Percentiles rank a stretch among this genome's conserved stretches.
Conservation (phyloP, 1,284 basidiomycete genomes). For the Ceratorhiza oryzae-sativae region DNA sequence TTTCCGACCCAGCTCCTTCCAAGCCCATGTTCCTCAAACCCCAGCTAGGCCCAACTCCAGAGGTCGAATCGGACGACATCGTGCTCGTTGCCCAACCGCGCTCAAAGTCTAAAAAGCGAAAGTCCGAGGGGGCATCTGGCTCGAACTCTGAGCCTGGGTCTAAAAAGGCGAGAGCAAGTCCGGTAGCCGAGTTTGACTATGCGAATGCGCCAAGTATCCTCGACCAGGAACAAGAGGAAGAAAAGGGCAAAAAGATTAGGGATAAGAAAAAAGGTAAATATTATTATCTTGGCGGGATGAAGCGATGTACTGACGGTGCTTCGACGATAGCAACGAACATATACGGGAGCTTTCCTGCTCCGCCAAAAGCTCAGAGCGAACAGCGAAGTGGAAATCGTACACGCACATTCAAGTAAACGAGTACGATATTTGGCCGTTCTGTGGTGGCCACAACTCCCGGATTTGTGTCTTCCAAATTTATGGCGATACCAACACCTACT, state of each 20-base stretch:
- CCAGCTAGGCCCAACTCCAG: constrained; percentile 30
- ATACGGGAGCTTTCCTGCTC: constrained; percentile 69
- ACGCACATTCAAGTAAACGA: constrained; percentile 64
- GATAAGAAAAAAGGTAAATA: constrained; percentile 61
- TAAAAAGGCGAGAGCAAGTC: constrained; percentile 37
- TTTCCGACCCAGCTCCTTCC: not conserved
- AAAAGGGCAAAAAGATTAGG: constrained; percentile 54
- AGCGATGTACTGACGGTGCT: constrained; percentile 34
- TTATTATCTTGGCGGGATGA: constrained; percentile 26
- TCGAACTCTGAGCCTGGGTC: constrained; percentile 43
- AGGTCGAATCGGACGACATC: constrained; percentile 42
- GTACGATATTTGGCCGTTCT: no score
- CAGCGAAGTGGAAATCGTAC: constrained; percentile 74
- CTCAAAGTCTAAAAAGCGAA: constrained; percentile 41
- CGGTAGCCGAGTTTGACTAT: constrained; percentile 70
- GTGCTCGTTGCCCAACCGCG: constrained; percentile 16
- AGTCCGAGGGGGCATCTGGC: not conserved
- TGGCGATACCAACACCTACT: no score
- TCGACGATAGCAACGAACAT: constrained; percentile 51
- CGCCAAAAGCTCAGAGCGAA: constrained; percentile 71
- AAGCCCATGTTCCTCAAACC: constrained; percentile 19
- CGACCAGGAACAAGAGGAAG: constrained; percentile 61
- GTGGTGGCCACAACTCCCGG: no score
- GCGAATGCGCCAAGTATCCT: constrained; percentile 75
- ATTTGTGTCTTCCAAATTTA: no score